These are phyloP conservation scores for Starmerella bombicola DNA, from an alignment of 805 yeast species.

Conservation along the genomic window DNA sequence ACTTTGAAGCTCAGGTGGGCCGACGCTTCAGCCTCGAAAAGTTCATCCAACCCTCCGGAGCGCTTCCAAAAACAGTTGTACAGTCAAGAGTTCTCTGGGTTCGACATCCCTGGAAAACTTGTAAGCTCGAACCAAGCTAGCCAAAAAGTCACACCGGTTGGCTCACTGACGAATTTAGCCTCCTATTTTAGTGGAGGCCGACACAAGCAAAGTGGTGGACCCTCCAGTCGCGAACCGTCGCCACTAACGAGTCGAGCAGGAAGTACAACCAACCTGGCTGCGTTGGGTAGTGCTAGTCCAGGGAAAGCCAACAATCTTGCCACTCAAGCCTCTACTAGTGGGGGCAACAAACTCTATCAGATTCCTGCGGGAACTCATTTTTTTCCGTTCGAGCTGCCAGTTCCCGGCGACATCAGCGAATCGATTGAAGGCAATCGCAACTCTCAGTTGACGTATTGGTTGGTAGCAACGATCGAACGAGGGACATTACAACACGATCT, in stretches of 20 bases:
- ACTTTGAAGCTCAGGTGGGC: conserved; percentile 54
- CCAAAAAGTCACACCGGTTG: conserved; percentile 23
- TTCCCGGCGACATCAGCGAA: conserved; percentile 79
- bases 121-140: conserved; percentile 13
- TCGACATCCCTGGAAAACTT: conserved; percentile 17
- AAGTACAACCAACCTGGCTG: conserved; percentile 6
- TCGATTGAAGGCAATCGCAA: conserved; percentile 83
- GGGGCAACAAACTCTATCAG: conserved; percentile 4
- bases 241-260: conserved; percentile 8
- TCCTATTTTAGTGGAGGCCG: conserved; percentile 21
- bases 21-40: conserved; percentile 29
- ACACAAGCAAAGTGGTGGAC: conserved; percentile 12
- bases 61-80: conserved; percentile 47
- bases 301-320: background rate
- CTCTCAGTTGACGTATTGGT: conserved; percentile 55
- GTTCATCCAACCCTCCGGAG: conserved; percentile 18
- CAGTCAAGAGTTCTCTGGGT: conserved; percentile 47
- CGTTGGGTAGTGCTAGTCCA: background rate
- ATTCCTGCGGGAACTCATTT: conserved; percentile 60
- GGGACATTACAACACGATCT: conserved; percentile 62
- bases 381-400: conserved; percentile 71
- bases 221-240: conserved; percentile 5
- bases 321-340: background rate
- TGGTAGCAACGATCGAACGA: conserved; percentile 72
- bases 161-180: conserved; percentile 24